These are phyloP conservation scores for Fusarium austroafricanum DNA, from an alignment of 2,329 filamentous ascomycete genomes.

Conservation along the genomic window DNA sequence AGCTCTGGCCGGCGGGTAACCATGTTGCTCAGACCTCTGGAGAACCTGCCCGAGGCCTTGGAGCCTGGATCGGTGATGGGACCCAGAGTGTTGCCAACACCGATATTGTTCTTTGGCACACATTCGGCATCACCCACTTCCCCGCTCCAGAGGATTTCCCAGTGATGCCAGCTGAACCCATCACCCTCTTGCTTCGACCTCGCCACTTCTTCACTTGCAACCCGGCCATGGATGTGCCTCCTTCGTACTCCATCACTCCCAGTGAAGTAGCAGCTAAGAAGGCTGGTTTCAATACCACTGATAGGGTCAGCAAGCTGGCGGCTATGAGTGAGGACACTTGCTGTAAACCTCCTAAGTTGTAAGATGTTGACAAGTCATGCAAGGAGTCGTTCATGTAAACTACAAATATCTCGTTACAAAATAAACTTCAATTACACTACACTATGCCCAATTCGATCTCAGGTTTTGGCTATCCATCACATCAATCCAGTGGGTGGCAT, in stretches of 20 bases:
- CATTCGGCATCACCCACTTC: slow-evolving; percentile 91
- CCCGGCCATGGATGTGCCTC: slow-evolving; percentile 83
- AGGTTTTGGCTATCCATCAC: slow-evolving; percentile 1
- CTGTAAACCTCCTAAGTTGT: background rate
- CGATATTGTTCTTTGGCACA: slow-evolving; percentile 93
- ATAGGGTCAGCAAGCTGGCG: slow-evolving; percentile 42
- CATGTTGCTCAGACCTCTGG: slow-evolving; percentile 91
- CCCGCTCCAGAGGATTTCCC: slow-evolving; percentile 91
- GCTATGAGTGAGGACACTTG: background rate
- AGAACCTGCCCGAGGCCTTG: slow-evolving; percentile 77
- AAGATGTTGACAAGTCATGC: background rate
- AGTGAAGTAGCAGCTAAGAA: slow-evolving; percentile 47
- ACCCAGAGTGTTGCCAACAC: slow-evolving; percentile 78
- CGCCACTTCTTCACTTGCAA: slow-evolving; percentile 86
- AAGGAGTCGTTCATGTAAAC: background rate
- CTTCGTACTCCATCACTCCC: slow-evolving; percentile 52
- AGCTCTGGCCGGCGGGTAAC: slow-evolving; percentile 85
- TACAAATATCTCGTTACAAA: background rate
- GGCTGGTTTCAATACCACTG: slow-evolving; percentile 36
- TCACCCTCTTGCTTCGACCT: slow-evolving; percentile 82
- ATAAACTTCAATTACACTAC: too few species aligned
- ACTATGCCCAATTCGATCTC: background rate
- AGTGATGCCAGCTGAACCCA: slow-evolving; percentile 88
- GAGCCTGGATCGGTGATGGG: slow-evolving; percentile 82
- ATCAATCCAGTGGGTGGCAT: slow-evolving; percentile 1